Evolutionary conservation across 345 rosid species (phyloP).

Genomic region (Brassica incana): DNA sequence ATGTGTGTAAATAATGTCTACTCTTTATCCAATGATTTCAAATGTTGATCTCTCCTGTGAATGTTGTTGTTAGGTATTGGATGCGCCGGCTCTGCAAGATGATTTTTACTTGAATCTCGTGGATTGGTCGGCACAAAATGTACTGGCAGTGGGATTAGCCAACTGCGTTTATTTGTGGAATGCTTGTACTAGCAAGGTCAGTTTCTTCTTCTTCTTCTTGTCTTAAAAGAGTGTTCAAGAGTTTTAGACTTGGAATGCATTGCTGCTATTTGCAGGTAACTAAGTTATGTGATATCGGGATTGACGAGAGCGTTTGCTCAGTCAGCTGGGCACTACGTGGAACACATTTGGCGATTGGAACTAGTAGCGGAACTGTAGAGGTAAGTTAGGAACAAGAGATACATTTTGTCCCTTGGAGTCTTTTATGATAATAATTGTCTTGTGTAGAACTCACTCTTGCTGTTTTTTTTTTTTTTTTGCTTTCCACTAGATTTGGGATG

Average conservation of each 20-base stretch:
- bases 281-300: conserved; percentile 89
- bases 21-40: background rate
- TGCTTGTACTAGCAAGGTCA: conserved; percentile 97
- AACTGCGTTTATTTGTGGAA: conserved; percentile 98
- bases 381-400: conserved; percentile 40
- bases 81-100: conserved; percentile 99
- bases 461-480: background rate
- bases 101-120: conserved; percentile 96
- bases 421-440: background rate
- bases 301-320: conserved; percentile 86
- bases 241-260: background rate
- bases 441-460: background rate
- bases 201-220: background rate
- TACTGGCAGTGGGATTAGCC: conserved; percentile 89
- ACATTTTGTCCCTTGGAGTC: background rate
- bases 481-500: conserved; percentile 83
- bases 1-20: background rate
- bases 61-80: conserved; percentile 67
- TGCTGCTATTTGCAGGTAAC: conserved; percentile 61
- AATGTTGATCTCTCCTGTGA: background rate
- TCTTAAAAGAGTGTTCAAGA: background rate
- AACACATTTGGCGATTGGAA: conserved; percentile 88
- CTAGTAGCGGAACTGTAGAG: conserved; percentile 83
- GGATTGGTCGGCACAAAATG: conserved; percentile 97
- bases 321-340: conserved; percentile 95